Percentiles rank a stretch among this genome's conserved stretches.
phyloP scores from a whole-genome alignment of 208 protist species.

The Leishmania turanica region DNA sequence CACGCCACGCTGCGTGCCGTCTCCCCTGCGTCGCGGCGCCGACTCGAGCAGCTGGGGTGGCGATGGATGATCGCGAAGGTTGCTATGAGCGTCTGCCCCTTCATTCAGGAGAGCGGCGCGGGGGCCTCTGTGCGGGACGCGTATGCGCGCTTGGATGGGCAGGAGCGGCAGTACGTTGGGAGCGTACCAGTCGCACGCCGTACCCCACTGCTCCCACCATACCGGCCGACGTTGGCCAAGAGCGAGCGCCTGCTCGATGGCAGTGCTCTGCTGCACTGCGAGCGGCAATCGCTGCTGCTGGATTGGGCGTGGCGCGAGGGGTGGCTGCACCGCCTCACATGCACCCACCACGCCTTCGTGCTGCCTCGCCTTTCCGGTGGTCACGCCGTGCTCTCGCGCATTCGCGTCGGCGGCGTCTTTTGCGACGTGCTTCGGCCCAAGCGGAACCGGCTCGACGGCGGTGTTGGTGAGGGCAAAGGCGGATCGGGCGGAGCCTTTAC shows the following conservation, averaged over 20 bases:
- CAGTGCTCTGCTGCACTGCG: slow-evolving; percentile 26
- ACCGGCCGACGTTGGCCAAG: neutral
- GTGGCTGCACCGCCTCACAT: slow-evolving; percentile 16
- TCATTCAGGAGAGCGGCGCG: slow-evolving; percentile 18
- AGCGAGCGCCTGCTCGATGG: slow-evolving; percentile 14
- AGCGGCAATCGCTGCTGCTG: slow-evolving; percentile 45
- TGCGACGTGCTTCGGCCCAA: slow-evolving; percentile 19
- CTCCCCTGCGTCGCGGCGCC: slow-evolving; percentile 14
- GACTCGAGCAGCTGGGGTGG: slow-evolving; percentile 25
- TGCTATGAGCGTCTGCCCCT: slow-evolving; percentile 12
- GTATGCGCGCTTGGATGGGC: slow-evolving; percentile 32
- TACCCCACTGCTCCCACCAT: slow-evolving; percentile 1
- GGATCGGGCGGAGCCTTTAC: neutral
- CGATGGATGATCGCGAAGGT: slow-evolving; percentile 18
- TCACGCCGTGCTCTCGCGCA: slow-evolving; percentile 5
- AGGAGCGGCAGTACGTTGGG: slow-evolving; percentile 30
- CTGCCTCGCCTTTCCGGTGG: neutral
- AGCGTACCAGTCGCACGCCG: slow-evolving; percentile 32
- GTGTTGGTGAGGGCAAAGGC: neutral
- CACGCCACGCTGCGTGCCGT: slow-evolving; percentile 22
- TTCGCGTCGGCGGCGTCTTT: slow-evolving; percentile 11
- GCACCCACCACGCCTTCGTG: slow-evolving; percentile 9
- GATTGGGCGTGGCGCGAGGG: slow-evolving; percentile 35
- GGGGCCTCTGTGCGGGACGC: slow-evolving; percentile 25
- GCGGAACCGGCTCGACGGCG: neutral